phyloP scores from a whole-genome alignment of 139 green algal genomes.

The Chloropicon primus region DNA sequence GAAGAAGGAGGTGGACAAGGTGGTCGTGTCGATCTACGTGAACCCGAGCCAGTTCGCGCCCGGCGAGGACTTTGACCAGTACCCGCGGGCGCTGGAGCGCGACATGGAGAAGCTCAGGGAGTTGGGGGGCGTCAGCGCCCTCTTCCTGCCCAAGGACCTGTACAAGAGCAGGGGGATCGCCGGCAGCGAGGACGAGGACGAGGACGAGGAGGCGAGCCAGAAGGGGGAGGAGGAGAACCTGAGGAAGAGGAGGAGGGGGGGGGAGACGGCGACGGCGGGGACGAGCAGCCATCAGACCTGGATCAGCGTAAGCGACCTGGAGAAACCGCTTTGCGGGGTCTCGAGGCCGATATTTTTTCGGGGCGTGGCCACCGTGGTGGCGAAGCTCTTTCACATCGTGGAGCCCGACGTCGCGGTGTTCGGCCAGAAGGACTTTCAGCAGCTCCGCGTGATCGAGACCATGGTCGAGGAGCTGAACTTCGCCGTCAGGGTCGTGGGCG shows the following conservation, averaged over 20 bases:
- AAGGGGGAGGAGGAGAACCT: neutral
- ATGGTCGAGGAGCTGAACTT: constrained; percentile 80
- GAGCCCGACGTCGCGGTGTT: constrained; percentile 87
- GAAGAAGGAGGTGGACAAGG: constrained; percentile 59
- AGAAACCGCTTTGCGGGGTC: constrained; percentile 47
- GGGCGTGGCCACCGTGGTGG: constrained; percentile 85
- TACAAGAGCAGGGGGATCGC: constrained; percentile 25
- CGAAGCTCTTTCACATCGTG: constrained; percentile 96
- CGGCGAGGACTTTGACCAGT: constrained; percentile 89
- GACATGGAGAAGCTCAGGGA: constrained; percentile 57
- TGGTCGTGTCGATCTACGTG: constrained; percentile 92
- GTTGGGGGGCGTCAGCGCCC: constrained; percentile 37
- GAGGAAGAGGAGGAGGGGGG: constrained; percentile 50
- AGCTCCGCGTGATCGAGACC: constrained; percentile 69
- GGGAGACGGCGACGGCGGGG: neutral
- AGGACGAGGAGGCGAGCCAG: neutral
- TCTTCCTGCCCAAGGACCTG: constrained; percentile 66
- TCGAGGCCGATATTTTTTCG: constrained; percentile 86
- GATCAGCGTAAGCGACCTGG: neutral
- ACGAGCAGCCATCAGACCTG: neutral
- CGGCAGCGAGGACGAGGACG: constrained; percentile 20
- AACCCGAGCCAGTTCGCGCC: constrained; percentile 90
- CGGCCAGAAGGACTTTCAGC: constrained; percentile 95
- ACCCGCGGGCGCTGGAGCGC: constrained; percentile 57
- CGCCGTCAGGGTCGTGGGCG: constrained; percentile 67